Percentiles rank a stretch among this genome's conserved stretches.
These are phyloP conservation scores for Brassica carinata DNA, from an alignment of 345 rosid genomes.

Conservation along the genomic window DNA sequence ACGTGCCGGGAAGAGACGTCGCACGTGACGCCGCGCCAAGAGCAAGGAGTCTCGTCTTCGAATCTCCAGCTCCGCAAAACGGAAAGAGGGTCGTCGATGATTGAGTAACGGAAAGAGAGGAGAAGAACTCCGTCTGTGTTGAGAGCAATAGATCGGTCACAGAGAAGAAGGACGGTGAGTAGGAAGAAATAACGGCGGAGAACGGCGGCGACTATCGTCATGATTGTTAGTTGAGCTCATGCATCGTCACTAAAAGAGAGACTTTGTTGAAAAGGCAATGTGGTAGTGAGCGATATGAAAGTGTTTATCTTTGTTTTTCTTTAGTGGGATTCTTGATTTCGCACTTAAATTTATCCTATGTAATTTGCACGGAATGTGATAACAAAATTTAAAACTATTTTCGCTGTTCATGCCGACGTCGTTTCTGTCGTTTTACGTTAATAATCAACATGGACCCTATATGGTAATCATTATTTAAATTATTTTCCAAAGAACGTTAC, in stretches of 20 bases:
- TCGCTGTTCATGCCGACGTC: constrained; percentile 28
- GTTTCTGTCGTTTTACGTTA: constrained; percentile 23
- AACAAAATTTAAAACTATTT: constrained; percentile 22
- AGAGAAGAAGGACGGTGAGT: background rate
- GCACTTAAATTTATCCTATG: background rate
- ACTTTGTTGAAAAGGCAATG: constrained; percentile 45
- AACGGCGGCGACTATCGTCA: constrained; percentile 44
- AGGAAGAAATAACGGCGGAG: constrained; percentile 35
- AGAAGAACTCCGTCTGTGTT: constrained; percentile 77
- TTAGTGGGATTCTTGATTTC: constrained; percentile 25
- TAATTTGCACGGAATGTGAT: constrained; percentile 36
- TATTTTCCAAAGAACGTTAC: background rate
- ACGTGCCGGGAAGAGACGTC: constrained; percentile 49
- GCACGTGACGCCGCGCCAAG: constrained; percentile 74
- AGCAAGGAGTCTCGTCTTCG: constrained; percentile 69
- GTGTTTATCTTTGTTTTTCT: constrained; percentile 10
- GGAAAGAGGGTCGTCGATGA: constrained; percentile 65
- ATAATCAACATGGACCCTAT: constrained; percentile 35
- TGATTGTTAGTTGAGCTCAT: constrained; percentile 42
- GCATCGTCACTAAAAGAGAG: constrained; percentile 38
- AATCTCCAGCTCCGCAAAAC: constrained; percentile 63
- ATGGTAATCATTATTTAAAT: constrained; percentile 4
- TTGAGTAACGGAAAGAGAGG: constrained; percentile 72
- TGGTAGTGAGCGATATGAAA: constrained; percentile 36
- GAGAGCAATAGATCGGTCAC: constrained; percentile 43